Base-by-base conservation (phyloP, 495 filamentous ascomycete species). In the Aspergillus bertholletiae region DNA sequence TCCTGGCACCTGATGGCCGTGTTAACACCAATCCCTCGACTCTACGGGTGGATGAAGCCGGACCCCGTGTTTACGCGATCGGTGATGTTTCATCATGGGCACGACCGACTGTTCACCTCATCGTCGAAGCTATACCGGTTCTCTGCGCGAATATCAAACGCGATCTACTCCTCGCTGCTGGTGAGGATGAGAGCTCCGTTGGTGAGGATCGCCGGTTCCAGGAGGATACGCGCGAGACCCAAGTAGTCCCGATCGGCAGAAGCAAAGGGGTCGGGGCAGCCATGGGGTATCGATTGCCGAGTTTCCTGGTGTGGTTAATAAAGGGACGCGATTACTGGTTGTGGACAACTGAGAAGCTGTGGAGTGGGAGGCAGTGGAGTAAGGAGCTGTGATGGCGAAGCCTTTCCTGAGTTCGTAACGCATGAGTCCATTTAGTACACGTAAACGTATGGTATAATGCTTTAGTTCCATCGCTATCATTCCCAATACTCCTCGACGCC, bases 241-340 rank as follows among this genome's bases (percentile, higher is more conserved):
- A 81, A 59, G 54, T 80, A 35, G 78, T 83, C 44, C 82, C 84
- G 0, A 75, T 85, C 53, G 84, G 83, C 0, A 62, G 57, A 34
- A 72, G 62, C 32, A 75, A 73, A 44, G 82, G 81, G 5, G 80
- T 87, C 30, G 84, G 83, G 2, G 78, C 79, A 2, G 72, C 74
- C 2, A 76, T 77, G 62, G 83, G 83, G 0, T 82, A 58, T 47
- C 56, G 59, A 41, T 5, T 86, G 50, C 84, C 84, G 0, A 77
- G 82, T 30, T 76, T 76, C 24, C 50, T 81, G 43, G 78, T 87
- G 6, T 83, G 79, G 75, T 55, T 78, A 64, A 71, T 85, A 52
- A 87, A 87, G 64, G 84, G 83, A 24, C 66, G 80, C 54, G 80
- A 86, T 62, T 87, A 86, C 55, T 80, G 81, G 73, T 39, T 80